phyloP scores from a whole-genome alignment of 495 filamentous ascomycete genomes.

The Xylaria longipes region DNA sequence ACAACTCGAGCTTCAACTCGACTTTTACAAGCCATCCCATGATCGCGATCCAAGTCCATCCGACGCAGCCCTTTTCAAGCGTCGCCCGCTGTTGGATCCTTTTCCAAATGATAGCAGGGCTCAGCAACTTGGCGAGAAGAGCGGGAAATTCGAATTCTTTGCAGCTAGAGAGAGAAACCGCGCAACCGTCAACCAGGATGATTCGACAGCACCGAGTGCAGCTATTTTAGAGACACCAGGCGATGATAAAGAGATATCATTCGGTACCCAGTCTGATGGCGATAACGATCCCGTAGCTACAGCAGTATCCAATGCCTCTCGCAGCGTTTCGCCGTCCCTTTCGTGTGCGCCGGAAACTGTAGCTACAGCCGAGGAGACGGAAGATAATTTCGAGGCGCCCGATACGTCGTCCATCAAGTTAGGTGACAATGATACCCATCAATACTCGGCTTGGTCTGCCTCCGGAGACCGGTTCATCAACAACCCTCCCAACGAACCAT shows the following conservation, averaged over 20 bases:
- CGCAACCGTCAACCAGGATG: constrained; percentile 7
- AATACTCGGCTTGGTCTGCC: constrained; percentile 31
- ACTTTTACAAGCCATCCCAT: background rate
- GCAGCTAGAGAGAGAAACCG: constrained; percentile 47
- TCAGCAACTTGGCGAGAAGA: constrained; percentile 39
- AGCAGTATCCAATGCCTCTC: background rate
- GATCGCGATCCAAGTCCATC: constrained; percentile 46
- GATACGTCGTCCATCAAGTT: constrained; percentile 20
- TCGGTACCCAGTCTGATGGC: background rate
- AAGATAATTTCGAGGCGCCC: constrained; percentile 4
- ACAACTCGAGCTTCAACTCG: too few relatives aligned
- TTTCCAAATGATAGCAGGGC: constrained; percentile 24
- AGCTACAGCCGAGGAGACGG: background rate
- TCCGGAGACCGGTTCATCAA: constrained; percentile 41
- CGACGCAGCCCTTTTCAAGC: constrained; percentile 53
- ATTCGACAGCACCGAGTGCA: constrained; percentile 2
- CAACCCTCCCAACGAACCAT: constrained; percentile 33
- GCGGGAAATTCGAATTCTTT: constrained; percentile 50
- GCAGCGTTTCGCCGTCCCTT: background rate
- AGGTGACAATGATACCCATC: constrained; percentile 4
- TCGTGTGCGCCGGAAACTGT: background rate
- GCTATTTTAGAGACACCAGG: constrained; percentile 23
- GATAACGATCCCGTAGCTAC: background rate
- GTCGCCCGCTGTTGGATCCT: constrained; percentile 21
- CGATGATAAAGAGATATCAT: constrained; percentile 26